Evolutionary conservation across 1,139 yeast species (phyloP).

Genomic region (Eremothecium cymbalariae): DNA sequence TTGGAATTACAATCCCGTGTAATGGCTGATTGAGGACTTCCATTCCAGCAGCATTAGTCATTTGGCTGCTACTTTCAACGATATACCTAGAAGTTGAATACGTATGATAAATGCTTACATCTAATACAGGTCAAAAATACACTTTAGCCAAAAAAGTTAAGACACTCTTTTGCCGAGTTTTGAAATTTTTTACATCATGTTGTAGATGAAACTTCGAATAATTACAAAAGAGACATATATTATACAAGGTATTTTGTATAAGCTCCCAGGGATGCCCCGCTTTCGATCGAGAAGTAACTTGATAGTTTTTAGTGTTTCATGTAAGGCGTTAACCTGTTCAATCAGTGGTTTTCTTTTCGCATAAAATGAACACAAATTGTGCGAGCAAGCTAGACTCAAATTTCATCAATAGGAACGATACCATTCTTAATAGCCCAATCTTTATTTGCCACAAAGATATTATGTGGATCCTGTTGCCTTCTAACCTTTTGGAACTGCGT

Average conservation of each 20-base stretch:
- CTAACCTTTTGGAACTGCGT: conserved; percentile 53
- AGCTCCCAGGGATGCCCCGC: too few species aligned
- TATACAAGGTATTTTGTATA: too few species aligned
- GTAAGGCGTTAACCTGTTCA: background rate
- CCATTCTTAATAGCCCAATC: conserved; percentile 82
- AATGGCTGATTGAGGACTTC: conserved; percentile 48
- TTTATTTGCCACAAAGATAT: conserved; percentile 68
- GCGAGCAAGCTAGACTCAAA: background rate
- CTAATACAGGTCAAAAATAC: background rate
- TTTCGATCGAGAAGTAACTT: too few species aligned
- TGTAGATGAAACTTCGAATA: too few species aligned
- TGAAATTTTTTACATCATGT: too few species aligned
- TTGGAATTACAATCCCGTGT: conserved; percentile 68
- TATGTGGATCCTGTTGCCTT: conserved; percentile 65
- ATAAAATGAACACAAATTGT: too few species aligned
- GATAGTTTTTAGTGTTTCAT: background rate
- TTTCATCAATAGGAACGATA: conserved; percentile 36
- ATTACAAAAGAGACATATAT: too few species aligned
- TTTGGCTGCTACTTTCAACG: background rate
- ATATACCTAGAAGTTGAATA: background rate
- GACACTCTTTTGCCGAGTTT: too few species aligned
- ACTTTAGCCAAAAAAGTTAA: background rate
- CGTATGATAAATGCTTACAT: background rate
- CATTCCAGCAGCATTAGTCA: conserved; percentile 5
- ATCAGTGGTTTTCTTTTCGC: too few species aligned